Conservation (phyloP, 2,329 filamentous ascomycete genomes). For the Diaporthe velutina region DNA sequence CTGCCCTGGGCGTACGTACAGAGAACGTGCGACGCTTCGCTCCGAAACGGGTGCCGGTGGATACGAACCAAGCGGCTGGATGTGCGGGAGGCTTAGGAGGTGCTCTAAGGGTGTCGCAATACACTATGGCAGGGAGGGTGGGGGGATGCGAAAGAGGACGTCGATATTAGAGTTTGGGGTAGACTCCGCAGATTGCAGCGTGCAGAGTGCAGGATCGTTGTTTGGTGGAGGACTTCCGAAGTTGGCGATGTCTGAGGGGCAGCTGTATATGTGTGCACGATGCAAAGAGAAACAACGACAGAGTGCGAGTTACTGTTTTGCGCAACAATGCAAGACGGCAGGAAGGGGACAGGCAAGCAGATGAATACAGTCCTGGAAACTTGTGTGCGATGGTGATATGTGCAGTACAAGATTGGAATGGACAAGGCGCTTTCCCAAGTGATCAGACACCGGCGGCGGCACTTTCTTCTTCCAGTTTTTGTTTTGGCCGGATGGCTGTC, state of each 20-base stretch:
- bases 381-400: not conserved
- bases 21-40: conserved; percentile 23
- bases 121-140: conserved; percentile 23
- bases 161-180: conserved; percentile 26
- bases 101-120: conserved; percentile 28
- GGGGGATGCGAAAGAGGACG: conserved; percentile 20
- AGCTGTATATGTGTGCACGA: not conserved
- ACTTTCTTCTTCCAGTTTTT: not conserved
- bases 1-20: conserved; percentile 5
- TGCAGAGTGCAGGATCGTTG: conserved; percentile 11
- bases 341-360: not conserved
- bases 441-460: not conserved
- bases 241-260: not conserved
- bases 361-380: not conserved
- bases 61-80: conserved; percentile 23
- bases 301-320: not conserved
- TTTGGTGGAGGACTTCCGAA: conserved; percentile 5
- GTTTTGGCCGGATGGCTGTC: not conserved
- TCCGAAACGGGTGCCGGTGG: conserved; percentile 26
- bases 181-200: conserved; percentile 21
- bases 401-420: not conserved
- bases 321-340: not conserved
- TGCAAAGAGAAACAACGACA: not conserved
- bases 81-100: conserved; percentile 8
- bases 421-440: conserved; percentile 3